A percentile compares a stretch with the other conserved stretches of the same genome.
These are phyloP conservation scores for Xanthoceras sorbifolium DNA, from an alignment of 345 rosid species.

Conservation along the genomic window DNA sequence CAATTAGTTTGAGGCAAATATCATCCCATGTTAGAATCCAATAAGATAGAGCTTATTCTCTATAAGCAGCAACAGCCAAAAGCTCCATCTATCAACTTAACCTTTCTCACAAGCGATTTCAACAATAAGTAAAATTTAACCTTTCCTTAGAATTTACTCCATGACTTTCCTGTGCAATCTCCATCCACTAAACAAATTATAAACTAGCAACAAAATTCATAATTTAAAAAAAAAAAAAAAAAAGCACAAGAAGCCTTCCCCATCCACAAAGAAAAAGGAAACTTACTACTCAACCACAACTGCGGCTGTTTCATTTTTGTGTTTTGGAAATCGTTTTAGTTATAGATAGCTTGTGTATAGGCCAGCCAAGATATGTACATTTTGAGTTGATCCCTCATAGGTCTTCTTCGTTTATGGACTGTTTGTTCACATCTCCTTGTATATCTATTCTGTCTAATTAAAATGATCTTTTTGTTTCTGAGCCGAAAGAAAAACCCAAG, in stretches of 20 bases:
- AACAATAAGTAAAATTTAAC: not conserved
- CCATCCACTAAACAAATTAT: not conserved
- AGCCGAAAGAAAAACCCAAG: not conserved
- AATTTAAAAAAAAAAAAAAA: not conserved
- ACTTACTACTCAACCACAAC: not conserved
- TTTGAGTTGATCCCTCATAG: not conserved
- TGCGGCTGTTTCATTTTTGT: not conserved
- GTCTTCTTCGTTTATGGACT: not conserved
- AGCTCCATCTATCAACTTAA: not conserved
- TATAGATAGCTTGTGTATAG: not conserved
- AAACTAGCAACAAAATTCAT: not conserved
- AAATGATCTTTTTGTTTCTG: not conserved
- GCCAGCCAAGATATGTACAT: not conserved
- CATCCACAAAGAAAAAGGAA: not conserved
- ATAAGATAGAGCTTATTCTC: not conserved
- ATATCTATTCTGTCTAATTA: not conserved
- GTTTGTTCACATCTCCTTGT: not conserved
- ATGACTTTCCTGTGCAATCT: not conserved
- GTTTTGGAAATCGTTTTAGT: not conserved
- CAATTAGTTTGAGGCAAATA: not conserved
- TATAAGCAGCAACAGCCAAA: not conserved
- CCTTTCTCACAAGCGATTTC: not conserved
- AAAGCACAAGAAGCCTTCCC: too few species aligned
- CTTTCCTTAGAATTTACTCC: not conserved
- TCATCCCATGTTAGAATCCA: not conserved